These are phyloP conservation scores for Petunia secreta DNA, from an alignment of 257 asterid genomes.

Conservation along the genomic window DNA sequence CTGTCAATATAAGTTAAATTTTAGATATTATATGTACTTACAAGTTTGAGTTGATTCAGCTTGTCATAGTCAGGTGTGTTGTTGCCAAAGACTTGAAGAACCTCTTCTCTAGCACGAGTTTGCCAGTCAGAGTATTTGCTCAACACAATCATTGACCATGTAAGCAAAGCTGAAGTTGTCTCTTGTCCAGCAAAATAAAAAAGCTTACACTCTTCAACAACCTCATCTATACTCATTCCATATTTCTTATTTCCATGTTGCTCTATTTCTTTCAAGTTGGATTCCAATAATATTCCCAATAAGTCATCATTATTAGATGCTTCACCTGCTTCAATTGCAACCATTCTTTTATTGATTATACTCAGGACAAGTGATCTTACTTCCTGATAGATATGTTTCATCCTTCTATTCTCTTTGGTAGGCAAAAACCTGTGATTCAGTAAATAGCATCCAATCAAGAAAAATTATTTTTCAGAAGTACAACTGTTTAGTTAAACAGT, in stretches of 20 bases:
- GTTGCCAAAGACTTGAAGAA: constrained; percentile 26
- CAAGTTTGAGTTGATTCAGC: constrained; percentile 37
- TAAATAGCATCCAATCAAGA: background rate
- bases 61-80: constrained; percentile 25
- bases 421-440: constrained; percentile 24
- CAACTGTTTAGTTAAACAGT: background rate
- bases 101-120: constrained; percentile 36
- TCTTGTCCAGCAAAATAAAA: constrained; percentile 45
- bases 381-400: constrained; percentile 24
- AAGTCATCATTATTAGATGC: constrained; percentile 24
- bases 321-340: constrained; percentile 28
- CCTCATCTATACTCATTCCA: constrained; percentile 35
- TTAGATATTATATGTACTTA: constrained; percentile 7
- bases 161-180: constrained; percentile 30
- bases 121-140: constrained; percentile 35
- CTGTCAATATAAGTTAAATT: no score
- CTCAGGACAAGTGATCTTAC: constrained; percentile 21
- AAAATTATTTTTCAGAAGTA: background rate
- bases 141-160: constrained; percentile 35
- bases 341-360: constrained; percentile 27
- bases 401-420: constrained; percentile 29
- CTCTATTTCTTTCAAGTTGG: constrained; percentile 25
- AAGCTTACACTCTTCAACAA: constrained; percentile 38
- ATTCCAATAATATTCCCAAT: constrained; percentile 32
- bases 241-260: constrained; percentile 21